Conservation (phyloP, 1,284 basidiomycete species). For the Malassezia vespertilionis region DNA sequence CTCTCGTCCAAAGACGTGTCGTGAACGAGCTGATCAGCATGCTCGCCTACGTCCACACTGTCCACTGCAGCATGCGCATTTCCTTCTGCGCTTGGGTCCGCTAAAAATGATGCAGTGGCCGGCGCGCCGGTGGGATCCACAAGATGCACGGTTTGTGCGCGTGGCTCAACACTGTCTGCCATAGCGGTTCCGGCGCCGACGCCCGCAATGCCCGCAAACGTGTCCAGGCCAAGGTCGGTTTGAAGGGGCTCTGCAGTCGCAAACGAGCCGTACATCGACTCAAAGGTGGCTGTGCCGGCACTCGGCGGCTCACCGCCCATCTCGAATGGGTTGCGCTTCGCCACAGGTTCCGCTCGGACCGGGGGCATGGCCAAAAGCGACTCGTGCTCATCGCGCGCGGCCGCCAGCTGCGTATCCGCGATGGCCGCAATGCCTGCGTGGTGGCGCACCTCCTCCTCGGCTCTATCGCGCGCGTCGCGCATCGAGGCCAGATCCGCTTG, state of each 20-base stretch:
- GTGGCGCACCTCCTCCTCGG: constrained; percentile 84
- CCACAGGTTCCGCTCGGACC: background rate
- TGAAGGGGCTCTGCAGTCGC: constrained; percentile 8
- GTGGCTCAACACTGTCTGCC: no score
- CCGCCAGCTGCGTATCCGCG: constrained; percentile 80
- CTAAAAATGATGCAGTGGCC: no score
- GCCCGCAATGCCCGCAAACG: background rate
- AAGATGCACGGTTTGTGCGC: no score
- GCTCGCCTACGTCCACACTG: no score
- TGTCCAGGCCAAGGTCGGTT: background rate
- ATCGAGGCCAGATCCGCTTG: constrained; percentile 62
- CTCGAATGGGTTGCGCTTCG: constrained; percentile 70
- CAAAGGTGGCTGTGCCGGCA: constrained; percentile 37
- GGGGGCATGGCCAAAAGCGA: constrained; percentile 49
- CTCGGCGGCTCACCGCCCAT: constrained; percentile 50
- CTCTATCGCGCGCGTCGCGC: constrained; percentile 71
- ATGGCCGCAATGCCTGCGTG: constrained; percentile 91
- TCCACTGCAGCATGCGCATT: no score
- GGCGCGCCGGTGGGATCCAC: no score
- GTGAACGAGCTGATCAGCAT: no score
- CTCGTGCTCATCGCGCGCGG: constrained; percentile 67
- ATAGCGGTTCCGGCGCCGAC: no score
- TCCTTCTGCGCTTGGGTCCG: no score
- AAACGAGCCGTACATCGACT: constrained; percentile 13
- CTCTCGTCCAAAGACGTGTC: no score